These are phyloP conservation scores for Achaetomium macrosporum DNA, from an alignment of 2,329 filamentous ascomycete genomes.

Conservation along the genomic window DNA sequence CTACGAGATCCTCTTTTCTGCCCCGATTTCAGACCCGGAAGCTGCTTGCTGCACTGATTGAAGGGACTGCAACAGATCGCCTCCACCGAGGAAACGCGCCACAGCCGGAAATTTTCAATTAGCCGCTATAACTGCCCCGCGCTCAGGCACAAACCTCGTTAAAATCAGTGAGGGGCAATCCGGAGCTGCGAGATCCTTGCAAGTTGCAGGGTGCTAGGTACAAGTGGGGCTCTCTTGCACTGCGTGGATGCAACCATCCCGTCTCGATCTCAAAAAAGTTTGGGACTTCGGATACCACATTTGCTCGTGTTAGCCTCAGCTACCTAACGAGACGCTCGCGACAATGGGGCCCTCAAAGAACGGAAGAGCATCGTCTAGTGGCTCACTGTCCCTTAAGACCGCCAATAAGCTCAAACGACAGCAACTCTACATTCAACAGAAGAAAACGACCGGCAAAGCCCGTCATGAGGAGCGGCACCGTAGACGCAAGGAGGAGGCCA, in stretches of 20 bases:
- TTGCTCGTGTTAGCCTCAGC: neutral
- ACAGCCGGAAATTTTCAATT: constrained; percentile 22
- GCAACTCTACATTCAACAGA: constrained; percentile 71
- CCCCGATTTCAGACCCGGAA: constrained; percentile 14
- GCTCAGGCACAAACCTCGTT: neutral
- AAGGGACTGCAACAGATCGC: constrained; percentile 9
- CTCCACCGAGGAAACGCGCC: constrained; percentile 10
- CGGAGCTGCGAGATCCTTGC: no score
- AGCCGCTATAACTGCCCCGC: constrained; percentile 20
- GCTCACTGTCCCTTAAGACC: constrained; percentile 36
- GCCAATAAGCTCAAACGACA: constrained; percentile 76
- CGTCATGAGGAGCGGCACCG: constrained; percentile 72
- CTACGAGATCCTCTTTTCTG: constrained; percentile 17
- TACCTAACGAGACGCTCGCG: constrained; percentile 3
- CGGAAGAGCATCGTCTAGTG: constrained; percentile 22
- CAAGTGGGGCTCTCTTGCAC: constrained; percentile 5
- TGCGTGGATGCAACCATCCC: constrained; percentile 4
- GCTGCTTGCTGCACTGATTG: constrained; percentile 16
- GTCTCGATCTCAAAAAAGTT: constrained; percentile 4
- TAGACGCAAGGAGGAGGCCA: constrained; percentile 78
- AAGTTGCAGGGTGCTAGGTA: neutral
- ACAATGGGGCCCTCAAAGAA: constrained; percentile 22
- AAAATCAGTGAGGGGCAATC: constrained; percentile 9
- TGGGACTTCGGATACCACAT: constrained; percentile 5
- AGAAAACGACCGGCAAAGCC: constrained; percentile 66